Percentiles rank a stretch among this genome's conserved stretches.
These are phyloP conservation scores for Didymellaceae sp. DNA, from an alignment of 2,329 filamentous ascomycete genomes.

Conservation along the genomic window DNA sequence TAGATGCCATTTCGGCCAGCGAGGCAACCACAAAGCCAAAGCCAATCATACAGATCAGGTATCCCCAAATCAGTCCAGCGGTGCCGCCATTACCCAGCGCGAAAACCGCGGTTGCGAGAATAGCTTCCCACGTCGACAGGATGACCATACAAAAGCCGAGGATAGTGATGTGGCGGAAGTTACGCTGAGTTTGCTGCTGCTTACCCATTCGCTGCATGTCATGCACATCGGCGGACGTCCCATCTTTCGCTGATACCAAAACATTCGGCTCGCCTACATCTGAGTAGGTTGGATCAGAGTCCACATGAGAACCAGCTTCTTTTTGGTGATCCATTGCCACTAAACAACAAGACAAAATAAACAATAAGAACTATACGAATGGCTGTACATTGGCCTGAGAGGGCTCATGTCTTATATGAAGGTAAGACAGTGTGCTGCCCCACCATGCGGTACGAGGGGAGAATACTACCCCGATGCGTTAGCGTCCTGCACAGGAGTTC, in stretches of 20 bases:
- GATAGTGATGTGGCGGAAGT: constrained; percentile 23
- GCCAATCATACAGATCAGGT: constrained; percentile 32
- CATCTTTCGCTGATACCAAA: constrained; percentile 22
- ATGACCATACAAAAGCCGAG: constrained; percentile 30
- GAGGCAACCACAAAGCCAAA: constrained; percentile 33
- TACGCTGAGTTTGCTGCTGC: constrained; percentile 26
- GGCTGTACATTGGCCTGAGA: neutral
- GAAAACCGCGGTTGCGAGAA: constrained; percentile 13
- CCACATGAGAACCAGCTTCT: constrained; percentile 13
- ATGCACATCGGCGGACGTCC: constrained; percentile 22
- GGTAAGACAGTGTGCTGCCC: too few species aligned
- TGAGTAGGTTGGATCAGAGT: constrained; percentile 10
- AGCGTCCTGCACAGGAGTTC: neutral
- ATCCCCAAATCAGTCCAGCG: constrained; percentile 41
- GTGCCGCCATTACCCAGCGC: constrained; percentile 37
- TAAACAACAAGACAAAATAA: neutral
- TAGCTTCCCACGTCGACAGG: constrained; percentile 31
- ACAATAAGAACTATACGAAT: neutral
- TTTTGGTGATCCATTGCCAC: constrained; percentile 16
- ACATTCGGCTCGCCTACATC: constrained; percentile 18
- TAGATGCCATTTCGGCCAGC: constrained; percentile 43
- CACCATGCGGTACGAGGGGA: neutral
- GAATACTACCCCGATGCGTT: neutral
- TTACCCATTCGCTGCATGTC: constrained; percentile 38
- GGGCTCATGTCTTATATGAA: neutral